phyloP scores from a whole-genome alignment of 2,329 filamentous ascomycete genomes.

The Epichloe typhina region DNA sequence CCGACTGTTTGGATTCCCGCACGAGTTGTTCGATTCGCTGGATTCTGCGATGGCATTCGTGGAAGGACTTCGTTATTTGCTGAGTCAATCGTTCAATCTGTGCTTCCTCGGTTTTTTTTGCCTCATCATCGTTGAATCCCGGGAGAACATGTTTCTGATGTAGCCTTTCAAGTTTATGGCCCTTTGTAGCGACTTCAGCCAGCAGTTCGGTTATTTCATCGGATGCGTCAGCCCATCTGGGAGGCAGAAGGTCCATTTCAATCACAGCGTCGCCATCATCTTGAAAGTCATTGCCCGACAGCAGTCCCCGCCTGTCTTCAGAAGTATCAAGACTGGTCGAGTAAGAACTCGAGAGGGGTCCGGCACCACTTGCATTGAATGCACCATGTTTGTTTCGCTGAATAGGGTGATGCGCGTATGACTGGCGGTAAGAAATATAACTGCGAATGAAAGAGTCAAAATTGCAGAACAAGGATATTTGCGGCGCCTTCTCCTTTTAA shows the following conservation, averaged over 20 bases:
- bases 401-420: slow-evolving; percentile 85
- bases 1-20: slow-evolving; percentile 59
- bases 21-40: slow-evolving; percentile 81
- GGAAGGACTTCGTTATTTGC: slow-evolving; percentile 77
- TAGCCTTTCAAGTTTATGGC: slow-evolving; percentile 74
- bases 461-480: background rate
- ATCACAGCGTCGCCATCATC: slow-evolving; percentile 92
- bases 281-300: slow-evolving; percentile 63
- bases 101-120: slow-evolving; percentile 73
- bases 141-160: slow-evolving; percentile 96
- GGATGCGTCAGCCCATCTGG: slow-evolving; percentile 88
- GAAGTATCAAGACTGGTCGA: slow-evolving; percentile 32
- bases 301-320: slow-evolving; percentile 61
- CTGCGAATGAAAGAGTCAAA: slow-evolving; percentile 31
- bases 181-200: slow-evolving; percentile 66
- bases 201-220: slow-evolving; percentile 84
- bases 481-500: background rate
- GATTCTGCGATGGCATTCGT: slow-evolving; percentile 80
- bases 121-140: slow-evolving; percentile 89
- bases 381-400: slow-evolving; percentile 62
- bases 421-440: slow-evolving; percentile 98
- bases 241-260: slow-evolving; percentile 93
- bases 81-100: slow-evolving; percentile 87
- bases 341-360: slow-evolving; percentile 46
- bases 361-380: slow-evolving; percentile 31